phyloP scores from a whole-genome alignment of 345 rosid genomes.

The Melastoma malabathricum region DNA sequence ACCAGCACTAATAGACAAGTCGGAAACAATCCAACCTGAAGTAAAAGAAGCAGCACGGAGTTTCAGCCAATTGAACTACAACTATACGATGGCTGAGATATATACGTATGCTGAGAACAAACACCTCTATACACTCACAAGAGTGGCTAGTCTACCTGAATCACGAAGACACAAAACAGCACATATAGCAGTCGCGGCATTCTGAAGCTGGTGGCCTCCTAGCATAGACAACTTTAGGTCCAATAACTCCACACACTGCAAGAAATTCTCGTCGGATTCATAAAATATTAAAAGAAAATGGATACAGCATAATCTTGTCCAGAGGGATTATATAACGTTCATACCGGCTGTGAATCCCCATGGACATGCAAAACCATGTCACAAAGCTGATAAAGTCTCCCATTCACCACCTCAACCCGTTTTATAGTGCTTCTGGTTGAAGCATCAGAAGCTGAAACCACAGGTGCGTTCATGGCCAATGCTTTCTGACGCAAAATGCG shows the following conservation, averaged over 20 bases:
- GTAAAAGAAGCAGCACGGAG: slow-evolving; percentile 2
- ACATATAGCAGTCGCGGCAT: slow-evolving; percentile 71
- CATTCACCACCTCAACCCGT: slow-evolving; percentile 24
- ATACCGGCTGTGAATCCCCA: slow-evolving; percentile 40
- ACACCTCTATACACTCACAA: not conserved
- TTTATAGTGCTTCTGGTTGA: slow-evolving; percentile 36
- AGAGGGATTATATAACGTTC: slow-evolving; percentile 7
- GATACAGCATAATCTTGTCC: not conserved
- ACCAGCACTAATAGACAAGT: slow-evolving; percentile 56
- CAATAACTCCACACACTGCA: slow-evolving; percentile 49
- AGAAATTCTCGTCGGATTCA: not conserved
- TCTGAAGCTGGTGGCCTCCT: slow-evolving; percentile 85
- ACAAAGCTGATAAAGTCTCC: slow-evolving; percentile 47
- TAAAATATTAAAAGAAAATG: not conserved
- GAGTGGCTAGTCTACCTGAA: slow-evolving; percentile 32
- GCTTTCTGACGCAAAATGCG: slow-evolving; percentile 53
- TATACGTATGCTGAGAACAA: not conserved
- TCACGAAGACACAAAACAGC: slow-evolving; percentile 54
- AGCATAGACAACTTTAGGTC: slow-evolving; percentile 55
- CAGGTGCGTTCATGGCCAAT: slow-evolving; percentile 35
- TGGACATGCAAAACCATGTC: slow-evolving; percentile 36
- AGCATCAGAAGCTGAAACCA: slow-evolving; percentile 42
- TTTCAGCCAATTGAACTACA: not conserved
- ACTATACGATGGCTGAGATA: not conserved
- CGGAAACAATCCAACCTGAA: slow-evolving; percentile 61